Conservation (phyloP, 768 basidiomycete species). For the Tricholoma sp. region DNA sequence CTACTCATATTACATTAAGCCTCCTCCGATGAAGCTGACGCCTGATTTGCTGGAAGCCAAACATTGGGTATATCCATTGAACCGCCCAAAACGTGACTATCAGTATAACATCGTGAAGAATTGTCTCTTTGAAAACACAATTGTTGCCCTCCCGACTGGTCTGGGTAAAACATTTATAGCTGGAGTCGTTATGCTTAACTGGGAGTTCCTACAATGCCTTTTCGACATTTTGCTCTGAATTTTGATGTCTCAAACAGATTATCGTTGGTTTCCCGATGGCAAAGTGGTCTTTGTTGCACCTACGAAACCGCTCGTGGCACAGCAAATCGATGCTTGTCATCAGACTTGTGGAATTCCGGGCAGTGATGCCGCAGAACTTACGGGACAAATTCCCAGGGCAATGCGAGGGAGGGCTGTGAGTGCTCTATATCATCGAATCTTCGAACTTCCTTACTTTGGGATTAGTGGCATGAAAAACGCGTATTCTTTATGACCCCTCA, state of each 20-base stretch:
- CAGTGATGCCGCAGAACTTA: constrained; percentile 78
- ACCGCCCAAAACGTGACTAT: constrained; percentile 84
- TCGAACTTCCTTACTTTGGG: neutral
- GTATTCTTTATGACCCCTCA: constrained; percentile 97
- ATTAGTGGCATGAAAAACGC: constrained; percentile 74
- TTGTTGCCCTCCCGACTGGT: constrained; percentile 93
- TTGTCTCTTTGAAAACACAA: constrained; percentile 86
- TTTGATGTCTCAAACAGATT: constrained; percentile 43
- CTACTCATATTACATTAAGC: constrained; percentile 32
- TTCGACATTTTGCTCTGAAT: neutral
- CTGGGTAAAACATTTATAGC: constrained; percentile 98
- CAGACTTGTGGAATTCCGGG: constrained; percentile 91
- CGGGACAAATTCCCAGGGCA: constrained; percentile 58
- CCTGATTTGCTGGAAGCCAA: constrained; percentile 74
- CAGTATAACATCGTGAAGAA: constrained; percentile 89
- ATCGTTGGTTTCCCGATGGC: constrained; percentile 89
- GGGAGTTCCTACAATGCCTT: constrained; percentile 29
- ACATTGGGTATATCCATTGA: constrained; percentile 91
- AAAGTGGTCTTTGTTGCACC: constrained; percentile 95
- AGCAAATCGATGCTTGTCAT: constrained; percentile 93
- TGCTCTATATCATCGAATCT: constrained; percentile 4
- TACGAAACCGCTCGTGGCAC: constrained; percentile 92
- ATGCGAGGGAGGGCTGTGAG: constrained; percentile 58
- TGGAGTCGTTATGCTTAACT: constrained; percentile 94
- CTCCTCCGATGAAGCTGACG: constrained; percentile 70